A percentile compares a stretch with the other conserved stretches of the same genome.
Evolutionary conservation across 1,284 basidiomycete genomes (phyloP).

Genomic region (Takashimella koratensis): DNA sequence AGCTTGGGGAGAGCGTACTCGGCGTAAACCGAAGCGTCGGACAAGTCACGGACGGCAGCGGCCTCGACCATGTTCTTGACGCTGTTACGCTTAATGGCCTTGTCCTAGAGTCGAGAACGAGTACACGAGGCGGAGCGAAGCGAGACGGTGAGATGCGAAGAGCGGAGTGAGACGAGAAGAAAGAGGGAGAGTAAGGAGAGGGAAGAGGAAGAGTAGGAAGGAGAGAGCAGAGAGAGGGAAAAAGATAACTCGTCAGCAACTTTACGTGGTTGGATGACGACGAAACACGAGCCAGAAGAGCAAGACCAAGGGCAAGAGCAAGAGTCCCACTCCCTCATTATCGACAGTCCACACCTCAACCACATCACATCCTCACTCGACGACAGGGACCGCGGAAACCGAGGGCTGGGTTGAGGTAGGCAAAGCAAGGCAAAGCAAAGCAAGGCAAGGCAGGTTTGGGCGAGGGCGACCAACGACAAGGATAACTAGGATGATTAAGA

Average conservation of each 20-base stretch:
- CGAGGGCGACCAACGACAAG: too few relatives aligned
- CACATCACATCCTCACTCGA: too few relatives aligned
- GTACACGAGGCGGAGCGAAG: constrained; percentile 12
- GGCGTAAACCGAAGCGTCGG: constrained; percentile 91
- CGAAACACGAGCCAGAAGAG: too few relatives aligned
- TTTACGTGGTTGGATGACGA: too few relatives aligned
- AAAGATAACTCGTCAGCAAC: neutral
- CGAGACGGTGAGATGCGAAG: neutral
- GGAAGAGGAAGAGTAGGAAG: neutral
- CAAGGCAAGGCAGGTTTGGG: too few relatives aligned
- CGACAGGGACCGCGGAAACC: too few relatives aligned
- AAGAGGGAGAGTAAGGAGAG: neutral
- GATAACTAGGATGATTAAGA: too few relatives aligned
- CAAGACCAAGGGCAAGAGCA: too few relatives aligned
- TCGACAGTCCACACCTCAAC: too few relatives aligned
- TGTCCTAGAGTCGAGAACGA: constrained; percentile 60
- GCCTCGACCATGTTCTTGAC: constrained; percentile 99
- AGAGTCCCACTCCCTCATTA: too few relatives aligned
- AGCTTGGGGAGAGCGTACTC: constrained; percentile 98
- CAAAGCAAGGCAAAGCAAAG: too few relatives aligned
- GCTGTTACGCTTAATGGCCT: constrained; percentile 99
- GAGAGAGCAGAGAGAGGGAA: neutral
- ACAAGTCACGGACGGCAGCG: constrained; percentile 95
- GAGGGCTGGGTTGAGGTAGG: too few relatives aligned
- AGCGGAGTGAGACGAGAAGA: constrained; percentile 8